Evolutionary conservation across 2,329 filamentous ascomycete species (phyloP), one percentile per base, ranked within the genome.

Genomic region (Corinectria fuckeliana): DNA sequence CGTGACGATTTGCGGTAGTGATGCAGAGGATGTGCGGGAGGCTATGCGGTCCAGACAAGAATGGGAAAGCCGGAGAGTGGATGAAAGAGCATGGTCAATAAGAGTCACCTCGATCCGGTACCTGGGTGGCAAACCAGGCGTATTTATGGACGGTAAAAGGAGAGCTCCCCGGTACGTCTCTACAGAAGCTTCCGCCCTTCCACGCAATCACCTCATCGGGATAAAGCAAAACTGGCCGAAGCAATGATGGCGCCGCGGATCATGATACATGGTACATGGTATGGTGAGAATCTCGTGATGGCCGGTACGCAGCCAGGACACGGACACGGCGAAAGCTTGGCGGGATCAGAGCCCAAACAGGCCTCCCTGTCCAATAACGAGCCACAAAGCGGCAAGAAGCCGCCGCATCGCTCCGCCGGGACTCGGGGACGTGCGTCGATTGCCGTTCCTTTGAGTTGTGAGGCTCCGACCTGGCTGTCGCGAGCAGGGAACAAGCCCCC

Each of bases 201-300:
- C 25, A 28, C 42, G n/a, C 42, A 11, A 45, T 45, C 41, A 44
- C 41, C 41, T 20, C 21, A 44, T 25, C 41, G 13, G 23, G n/a
- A n/a, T 26, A 16, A 44, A 44, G 13, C 5, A n/a, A 32, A 32
- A 32, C 41, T 11, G 42, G n/a, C n/a, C 23, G 18, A 45, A 42
- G 36, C 14, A 20, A 52, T 32, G 18, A 25, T 23, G 23, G 13
- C 18, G 50, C 42, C 50, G 48, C 38, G 34, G 41, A 58, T 48
- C 56, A 58, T 49, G 56, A 53, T 58, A n/a, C n/a, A n/a, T n/a
- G n/a, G n/a, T n/a, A n/a, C n/a, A n/a, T n/a, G n/a, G n/a, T n/a
- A 53, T 45, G 42, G 49, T 30, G 30, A 48, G 41, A 53, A 58
- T 58, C 56, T 58, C 56, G 38, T 53, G 56, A 58, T 44, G 34